Conservation (phyloP, 257 asterid species). For the Anisodus acutangulus region DNA sequence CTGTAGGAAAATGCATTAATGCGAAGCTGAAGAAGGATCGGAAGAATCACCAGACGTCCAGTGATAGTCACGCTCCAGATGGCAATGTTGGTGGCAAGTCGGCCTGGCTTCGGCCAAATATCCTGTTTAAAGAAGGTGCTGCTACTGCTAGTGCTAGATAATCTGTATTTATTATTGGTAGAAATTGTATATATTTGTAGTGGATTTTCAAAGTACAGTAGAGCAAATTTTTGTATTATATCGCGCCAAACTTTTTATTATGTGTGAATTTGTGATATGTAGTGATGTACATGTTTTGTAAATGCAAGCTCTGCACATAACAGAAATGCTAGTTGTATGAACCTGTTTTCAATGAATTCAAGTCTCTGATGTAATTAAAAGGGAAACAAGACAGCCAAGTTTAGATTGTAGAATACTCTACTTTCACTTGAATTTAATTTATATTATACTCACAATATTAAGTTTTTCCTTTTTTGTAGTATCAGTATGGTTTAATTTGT, state of each 20-base stretch:
- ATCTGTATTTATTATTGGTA: not conserved
- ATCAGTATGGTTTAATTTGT: not conserved
- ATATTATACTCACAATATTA: not conserved
- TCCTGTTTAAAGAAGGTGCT: conserved; percentile 41
- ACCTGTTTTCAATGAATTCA: not conserved
- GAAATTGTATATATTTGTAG: not conserved
- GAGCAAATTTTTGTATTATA: not conserved
- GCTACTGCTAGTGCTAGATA: conserved; percentile 37
- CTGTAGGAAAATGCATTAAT: conserved; percentile 47
- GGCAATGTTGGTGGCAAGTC: conserved; percentile 34
- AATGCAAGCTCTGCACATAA: not conserved
- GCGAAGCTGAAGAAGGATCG: conserved; percentile 24
- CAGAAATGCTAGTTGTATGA: not conserved
- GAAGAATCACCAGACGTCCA: not conserved
- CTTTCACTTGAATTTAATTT: not conserved
- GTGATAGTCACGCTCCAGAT: conserved; percentile 29
- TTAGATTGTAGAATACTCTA: not conserved
- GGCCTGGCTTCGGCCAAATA: conserved; percentile 38
- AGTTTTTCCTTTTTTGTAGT: not conserved
- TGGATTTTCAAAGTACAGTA: not conserved
- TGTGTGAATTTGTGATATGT: not conserved
- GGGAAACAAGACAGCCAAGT: not conserved
- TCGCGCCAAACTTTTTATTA: not conserved
- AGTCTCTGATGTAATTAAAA: not conserved
- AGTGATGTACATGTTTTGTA: not conserved